These are phyloP conservation scores for Dioscorea alata DNA, from an alignment of 106 monocot genomes.

Conservation along the genomic window DNA sequence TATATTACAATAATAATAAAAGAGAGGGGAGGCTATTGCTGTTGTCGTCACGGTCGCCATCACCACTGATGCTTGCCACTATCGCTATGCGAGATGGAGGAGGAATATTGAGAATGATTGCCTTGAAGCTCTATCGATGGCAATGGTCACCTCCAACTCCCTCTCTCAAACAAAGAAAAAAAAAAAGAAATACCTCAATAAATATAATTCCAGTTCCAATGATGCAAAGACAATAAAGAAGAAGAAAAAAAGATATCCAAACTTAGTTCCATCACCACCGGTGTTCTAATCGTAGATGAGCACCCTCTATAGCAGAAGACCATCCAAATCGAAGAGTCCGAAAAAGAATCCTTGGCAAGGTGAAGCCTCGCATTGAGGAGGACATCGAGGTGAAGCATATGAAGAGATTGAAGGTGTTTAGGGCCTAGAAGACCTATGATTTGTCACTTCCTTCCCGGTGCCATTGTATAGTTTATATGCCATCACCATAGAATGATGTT, in stretches of 20 bases:
- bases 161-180: conserved; percentile 68
- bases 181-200: conserved; percentile 79
- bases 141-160: conserved; percentile 16
- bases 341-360: conserved; percentile 44
- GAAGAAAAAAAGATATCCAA: conserved; percentile 43
- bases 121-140: too few species aligned
- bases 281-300: conserved; percentile 79
- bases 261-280: conserved; percentile 11
- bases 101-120: too few species aligned
- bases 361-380: conserved; percentile 57
- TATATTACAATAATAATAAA: too few species aligned
- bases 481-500: not conserved
- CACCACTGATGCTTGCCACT: too few species aligned
- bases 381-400: conserved; percentile 92
- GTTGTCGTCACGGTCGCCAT: too few species aligned
- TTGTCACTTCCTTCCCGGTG: conserved; percentile 25
- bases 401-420: conserved; percentile 65
- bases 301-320: conserved; percentile 91
- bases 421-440: conserved; percentile 45
- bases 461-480: not conserved
- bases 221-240: conserved; percentile 44
- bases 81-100: too few species aligned
- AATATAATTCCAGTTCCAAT: conserved; percentile 40
- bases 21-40: too few species aligned
- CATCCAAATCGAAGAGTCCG: conserved; percentile 31